Evolutionary conservation across 306 rosid species (phyloP), one percentile per base, ranked within the genome.

Genomic region (Pyrus bretschneideri): DNA sequence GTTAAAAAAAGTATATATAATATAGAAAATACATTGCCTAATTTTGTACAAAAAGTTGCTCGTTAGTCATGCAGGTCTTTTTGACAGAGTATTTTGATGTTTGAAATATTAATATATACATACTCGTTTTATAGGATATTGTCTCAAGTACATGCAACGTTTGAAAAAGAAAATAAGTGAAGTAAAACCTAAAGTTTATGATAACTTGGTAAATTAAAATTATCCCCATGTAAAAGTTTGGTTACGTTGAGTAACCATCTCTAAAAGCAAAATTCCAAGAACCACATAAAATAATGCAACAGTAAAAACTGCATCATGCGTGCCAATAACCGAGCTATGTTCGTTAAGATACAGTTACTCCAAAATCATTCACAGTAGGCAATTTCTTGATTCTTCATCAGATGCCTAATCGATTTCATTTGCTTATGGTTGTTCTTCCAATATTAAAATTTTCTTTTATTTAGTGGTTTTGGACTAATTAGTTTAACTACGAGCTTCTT

Each of bases 251-350:
- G 67, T 58, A 38, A 46, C 40, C 38, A 54, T 72, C 76, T 38
- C 76, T 42, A 66, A 76, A 76, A 66, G 79, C 29, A 33, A 76
- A 76, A 67, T 35, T 65, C 71, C 57, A 49, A 22, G 79, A 27
- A 76, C 73, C 52, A 52, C 14, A 65, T 35, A 31, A 57, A 14
- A 55, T 31, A 49, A 49, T 49, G 55, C 19, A 49, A 6, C 55
- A 49, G 55, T 49, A 49, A 49, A 51, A 51, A 18, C 42, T 38
- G 42, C 55, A 51, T 51, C 30, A 45, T 57, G 57, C 74, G 57
- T 55, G 72, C 61, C 4, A 70, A 63, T 69, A 27, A 63, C 59
- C 22, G 64, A 67, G 75, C 65, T 49, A 74, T 27, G 70, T 46
- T 46, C 33, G 8, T n/a, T 22, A 45, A 11, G 52, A 75, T 66